Conservation (phyloP, 2,329 filamentous ascomycete genomes). For the Myriosclerotinia duriaeana region DNA sequence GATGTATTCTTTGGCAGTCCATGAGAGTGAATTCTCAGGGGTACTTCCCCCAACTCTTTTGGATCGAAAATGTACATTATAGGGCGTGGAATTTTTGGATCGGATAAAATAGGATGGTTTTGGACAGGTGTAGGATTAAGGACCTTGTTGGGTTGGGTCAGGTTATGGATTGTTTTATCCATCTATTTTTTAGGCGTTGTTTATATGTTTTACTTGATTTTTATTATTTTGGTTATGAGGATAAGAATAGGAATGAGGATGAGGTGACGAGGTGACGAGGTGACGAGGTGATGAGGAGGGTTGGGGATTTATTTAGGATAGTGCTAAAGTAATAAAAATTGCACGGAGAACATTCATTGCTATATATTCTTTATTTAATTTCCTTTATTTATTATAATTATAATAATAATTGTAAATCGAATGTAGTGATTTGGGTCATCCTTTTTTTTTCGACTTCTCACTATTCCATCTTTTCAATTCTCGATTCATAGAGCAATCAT, state of each 20-base stretch:
- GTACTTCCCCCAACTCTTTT: constrained; percentile 8
- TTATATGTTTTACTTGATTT: constrained; percentile 16
- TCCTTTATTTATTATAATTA: too few relatives aligned
- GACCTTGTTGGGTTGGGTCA: neutral
- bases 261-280: constrained; percentile 12
- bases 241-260: constrained; percentile 6
- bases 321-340: constrained; percentile 13
- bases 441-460: neutral
- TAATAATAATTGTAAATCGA: neutral
- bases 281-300: neutral
- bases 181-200: constrained; percentile 24
- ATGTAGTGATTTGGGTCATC: neutral
- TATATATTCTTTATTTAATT: neutral
- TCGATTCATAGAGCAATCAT: too few relatives aligned
- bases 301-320: neutral
- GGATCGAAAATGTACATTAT: constrained; percentile 21
- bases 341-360: neutral
- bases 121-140: constrained; percentile 5
- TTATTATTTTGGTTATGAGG: constrained; percentile 18
- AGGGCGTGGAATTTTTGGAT: constrained; percentile 11
- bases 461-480: too few relatives aligned
- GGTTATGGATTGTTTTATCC: constrained; percentile 7
- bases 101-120: constrained; percentile 20
- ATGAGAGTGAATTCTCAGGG: constrained; percentile 24
- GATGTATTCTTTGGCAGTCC: constrained; percentile 42